Evolutionary conservation across 495 filamentous ascomycete genomes (phyloP).

Genomic region (Pseudoneurospora amorphoporcata): DNA sequence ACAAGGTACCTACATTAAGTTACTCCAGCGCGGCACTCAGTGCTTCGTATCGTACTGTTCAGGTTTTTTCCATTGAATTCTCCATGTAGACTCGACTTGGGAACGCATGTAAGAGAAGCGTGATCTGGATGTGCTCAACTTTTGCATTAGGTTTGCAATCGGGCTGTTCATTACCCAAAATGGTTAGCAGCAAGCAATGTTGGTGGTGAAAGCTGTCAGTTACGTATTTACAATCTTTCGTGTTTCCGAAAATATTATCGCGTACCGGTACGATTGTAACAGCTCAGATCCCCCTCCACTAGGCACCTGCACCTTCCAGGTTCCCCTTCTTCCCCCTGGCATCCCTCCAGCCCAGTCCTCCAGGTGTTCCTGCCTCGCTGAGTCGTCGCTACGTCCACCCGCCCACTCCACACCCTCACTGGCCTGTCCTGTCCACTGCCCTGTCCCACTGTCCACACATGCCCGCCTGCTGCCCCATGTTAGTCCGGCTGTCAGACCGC

Average conservation of each 20-base stretch:
- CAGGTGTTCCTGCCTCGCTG: slow-evolving; percentile 13
- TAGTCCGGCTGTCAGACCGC: slow-evolving; percentile 15
- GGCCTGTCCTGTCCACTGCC: background rate
- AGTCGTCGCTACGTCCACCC: slow-evolving; percentile 14
- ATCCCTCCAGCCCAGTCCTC: slow-evolving; percentile 6
- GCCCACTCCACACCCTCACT: slow-evolving; percentile 6
- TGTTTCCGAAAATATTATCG: background rate
- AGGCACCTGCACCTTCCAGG: slow-evolving; percentile 4
- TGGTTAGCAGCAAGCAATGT: background rate
- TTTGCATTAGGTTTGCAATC: too few relatives aligned
- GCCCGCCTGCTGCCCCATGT: slow-evolving; percentile 5
- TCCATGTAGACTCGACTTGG: background rate
- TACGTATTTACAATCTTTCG: background rate
- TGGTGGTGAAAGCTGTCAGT: background rate
- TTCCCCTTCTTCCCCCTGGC: slow-evolving; percentile 9
- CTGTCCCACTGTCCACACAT: slow-evolving; percentile 15
- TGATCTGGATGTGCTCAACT: background rate
- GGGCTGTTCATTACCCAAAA: background rate
- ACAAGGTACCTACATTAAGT: background rate
- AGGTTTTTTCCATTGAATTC: background rate
- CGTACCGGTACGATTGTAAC: background rate
- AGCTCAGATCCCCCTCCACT: slow-evolving; percentile 5
- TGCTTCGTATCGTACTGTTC: background rate
- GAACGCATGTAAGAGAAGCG: background rate
- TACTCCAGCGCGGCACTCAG: background rate